Evolutionary conservation across 495 filamentous ascomycete species (phyloP).

Genomic region (Daldinia vernicosa): DNA sequence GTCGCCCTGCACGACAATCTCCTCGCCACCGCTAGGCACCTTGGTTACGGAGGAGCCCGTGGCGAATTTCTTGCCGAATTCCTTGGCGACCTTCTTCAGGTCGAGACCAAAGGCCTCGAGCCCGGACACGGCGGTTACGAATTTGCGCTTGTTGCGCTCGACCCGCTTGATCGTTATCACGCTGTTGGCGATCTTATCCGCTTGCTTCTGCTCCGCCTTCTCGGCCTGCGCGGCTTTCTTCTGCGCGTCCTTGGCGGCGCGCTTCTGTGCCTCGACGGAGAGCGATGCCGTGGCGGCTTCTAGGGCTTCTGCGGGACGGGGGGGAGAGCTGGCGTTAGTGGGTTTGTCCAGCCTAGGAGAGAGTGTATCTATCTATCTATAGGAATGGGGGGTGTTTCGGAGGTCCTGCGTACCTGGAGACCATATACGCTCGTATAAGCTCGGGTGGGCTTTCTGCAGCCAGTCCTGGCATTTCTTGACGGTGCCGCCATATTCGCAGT

Average conservation of each 20-base stretch:
- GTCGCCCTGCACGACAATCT: constrained; percentile 98
- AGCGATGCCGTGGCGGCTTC: constrained; percentile 83
- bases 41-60: constrained; percentile 94
- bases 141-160: constrained; percentile 97
- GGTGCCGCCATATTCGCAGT: constrained; percentile 98
- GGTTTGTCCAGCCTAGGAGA: not conserved
- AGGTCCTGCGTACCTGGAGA: constrained; percentile 70
- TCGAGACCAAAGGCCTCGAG: constrained; percentile 91
- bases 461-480: constrained; percentile 98
- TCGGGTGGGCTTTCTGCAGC: constrained; percentile 78
- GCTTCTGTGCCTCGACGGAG: constrained; percentile 86
- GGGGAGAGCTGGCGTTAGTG: constrained; percentile 29
- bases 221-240: constrained; percentile 96
- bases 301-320: constrained; percentile 70
- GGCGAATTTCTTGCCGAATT: constrained; percentile 91
- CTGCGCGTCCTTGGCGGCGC: constrained; percentile 89
- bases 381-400: not conserved
- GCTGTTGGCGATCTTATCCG: constrained; percentile 76
- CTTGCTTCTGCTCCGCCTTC: constrained; percentile 79
- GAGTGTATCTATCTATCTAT: not conserved
- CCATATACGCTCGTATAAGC: constrained; percentile 80
- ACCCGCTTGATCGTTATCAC: constrained; percentile 94
- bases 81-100: constrained; percentile 90
- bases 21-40: constrained; percentile 83
- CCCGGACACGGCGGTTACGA: constrained; percentile 87